Conservation (phyloP, 345 rosid species). For the Brassica incana region DNA sequence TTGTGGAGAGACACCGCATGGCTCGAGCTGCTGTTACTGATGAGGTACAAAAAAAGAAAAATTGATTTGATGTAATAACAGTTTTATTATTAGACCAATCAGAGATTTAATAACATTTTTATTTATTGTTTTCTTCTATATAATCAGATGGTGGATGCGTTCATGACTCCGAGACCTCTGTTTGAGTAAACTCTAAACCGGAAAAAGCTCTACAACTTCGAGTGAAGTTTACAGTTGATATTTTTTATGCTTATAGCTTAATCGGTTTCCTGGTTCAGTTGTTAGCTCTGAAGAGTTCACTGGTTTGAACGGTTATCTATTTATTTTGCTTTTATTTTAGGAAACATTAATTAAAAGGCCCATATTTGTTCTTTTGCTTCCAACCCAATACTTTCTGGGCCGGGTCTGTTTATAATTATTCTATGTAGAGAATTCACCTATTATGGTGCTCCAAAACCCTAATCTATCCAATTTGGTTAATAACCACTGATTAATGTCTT, state of each 20-base stretch:
- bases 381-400: background rate
- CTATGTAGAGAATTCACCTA: background rate
- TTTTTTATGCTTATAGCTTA: background rate
- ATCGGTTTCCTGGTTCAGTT: background rate
- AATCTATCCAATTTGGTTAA: background rate
- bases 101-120: background rate
- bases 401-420: background rate
- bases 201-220: background rate
- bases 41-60: slow-evolving; percentile 50
- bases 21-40: slow-evolving; percentile 87
- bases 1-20: slow-evolving; percentile 76
- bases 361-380: background rate
- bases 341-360: background rate
- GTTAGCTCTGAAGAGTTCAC: background rate
- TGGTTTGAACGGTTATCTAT: background rate
- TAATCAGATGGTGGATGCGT: slow-evolving; percentile 87
- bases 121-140: background rate
- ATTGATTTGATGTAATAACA: background rate
- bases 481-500: background rate
- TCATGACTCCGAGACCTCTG: slow-evolving; percentile 92
- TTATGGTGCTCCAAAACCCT: background rate
- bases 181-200: slow-evolving; percentile 43
- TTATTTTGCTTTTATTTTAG: background rate
- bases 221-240: background rate
- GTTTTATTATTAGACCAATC: background rate